phyloP scores from a whole-genome alignment of 2,329 filamentous ascomycete species.

The Colletotrichum tabaci region DNA sequence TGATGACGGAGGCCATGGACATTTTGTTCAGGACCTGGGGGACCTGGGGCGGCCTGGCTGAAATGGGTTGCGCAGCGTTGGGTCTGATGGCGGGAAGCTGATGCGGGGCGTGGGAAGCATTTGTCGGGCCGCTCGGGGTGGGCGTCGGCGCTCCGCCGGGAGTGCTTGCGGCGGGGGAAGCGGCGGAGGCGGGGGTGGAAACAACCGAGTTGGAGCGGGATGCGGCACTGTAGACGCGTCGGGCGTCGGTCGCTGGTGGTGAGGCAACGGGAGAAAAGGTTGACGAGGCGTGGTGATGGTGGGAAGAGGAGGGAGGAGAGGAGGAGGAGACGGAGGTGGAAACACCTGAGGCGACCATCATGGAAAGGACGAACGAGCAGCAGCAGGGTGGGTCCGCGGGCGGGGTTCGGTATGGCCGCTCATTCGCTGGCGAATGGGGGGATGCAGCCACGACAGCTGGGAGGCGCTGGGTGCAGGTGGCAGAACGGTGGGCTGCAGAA shows the following conservation, averaged over 20 bases:
- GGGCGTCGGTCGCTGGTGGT: constrained; percentile 28
- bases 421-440: constrained; percentile 27
- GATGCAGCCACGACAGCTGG: constrained; percentile 18
- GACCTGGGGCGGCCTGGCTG: constrained; percentile 47
- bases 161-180: constrained; percentile 33
- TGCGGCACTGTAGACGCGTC: constrained; percentile 24
- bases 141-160: constrained; percentile 33
- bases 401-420: constrained; percentile 33
- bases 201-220: constrained; percentile 36
- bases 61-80: constrained; percentile 48
- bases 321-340: constrained; percentile 34
- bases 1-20: constrained; percentile 64
- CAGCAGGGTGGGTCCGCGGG: constrained; percentile 27
- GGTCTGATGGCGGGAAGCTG: constrained; percentile 42
- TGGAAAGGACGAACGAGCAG: constrained; percentile 40
- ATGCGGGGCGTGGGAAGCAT: constrained; percentile 39
- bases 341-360: constrained; percentile 40
- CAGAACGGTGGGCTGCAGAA: constrained; percentile 10
- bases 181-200: constrained; percentile 36
- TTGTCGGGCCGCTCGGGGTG: constrained; percentile 33
- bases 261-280: constrained; percentile 33
- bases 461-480: background rate
- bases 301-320: constrained; percentile 28
- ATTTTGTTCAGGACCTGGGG: constrained; percentile 57
- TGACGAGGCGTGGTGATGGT: constrained; percentile 23